These are phyloP conservation scores for Tetrapisispora iriomotensis DNA, from an alignment of 805 yeast genomes.

Conservation along the genomic window DNA sequence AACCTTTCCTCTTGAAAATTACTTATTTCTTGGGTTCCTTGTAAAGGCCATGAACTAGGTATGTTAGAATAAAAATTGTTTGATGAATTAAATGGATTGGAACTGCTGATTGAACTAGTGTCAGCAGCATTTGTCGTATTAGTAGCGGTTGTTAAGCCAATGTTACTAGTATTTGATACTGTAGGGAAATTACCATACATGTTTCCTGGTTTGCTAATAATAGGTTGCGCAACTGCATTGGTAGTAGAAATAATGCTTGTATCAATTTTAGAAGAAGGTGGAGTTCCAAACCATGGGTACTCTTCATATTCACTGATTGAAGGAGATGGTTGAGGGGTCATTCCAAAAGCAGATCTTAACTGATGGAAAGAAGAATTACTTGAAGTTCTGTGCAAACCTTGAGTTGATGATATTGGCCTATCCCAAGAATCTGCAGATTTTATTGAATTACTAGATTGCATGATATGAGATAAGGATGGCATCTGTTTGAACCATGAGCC, in stretches of 20 bases:
- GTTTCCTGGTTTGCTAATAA: not conserved
- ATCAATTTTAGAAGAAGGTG: slow-evolving; percentile 21
- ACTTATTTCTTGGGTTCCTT: not conserved
- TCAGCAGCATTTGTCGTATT: not conserved
- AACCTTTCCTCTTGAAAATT: slow-evolving; percentile 8
- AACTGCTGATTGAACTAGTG: not conserved
- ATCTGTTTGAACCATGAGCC: slow-evolving; percentile 29
- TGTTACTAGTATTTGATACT: not conserved
- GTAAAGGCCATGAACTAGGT: not conserved
- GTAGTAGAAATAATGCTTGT: not conserved
- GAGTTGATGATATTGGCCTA: slow-evolving; percentile 2
- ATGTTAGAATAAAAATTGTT: no score
- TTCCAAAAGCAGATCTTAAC: not conserved
- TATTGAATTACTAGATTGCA: slow-evolving; percentile 18
- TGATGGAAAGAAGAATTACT: slow-evolving; percentile 11
- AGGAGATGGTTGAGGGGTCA: slow-evolving; percentile 31
- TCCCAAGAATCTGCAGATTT: slow-evolving; percentile 20
- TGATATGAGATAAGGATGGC: slow-evolving; percentile 14
- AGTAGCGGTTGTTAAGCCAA: not conserved
- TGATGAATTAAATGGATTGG: not conserved
- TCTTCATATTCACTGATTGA: slow-evolving; percentile 31
- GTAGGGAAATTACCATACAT: not conserved
- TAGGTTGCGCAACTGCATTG: not conserved
- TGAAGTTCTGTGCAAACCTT: slow-evolving; percentile 17
- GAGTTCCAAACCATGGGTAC: slow-evolving; percentile 32